Base-by-base conservation (phyloP, 2,329 filamentous ascomycete genomes). In the Botrytis fragariae region DNA sequence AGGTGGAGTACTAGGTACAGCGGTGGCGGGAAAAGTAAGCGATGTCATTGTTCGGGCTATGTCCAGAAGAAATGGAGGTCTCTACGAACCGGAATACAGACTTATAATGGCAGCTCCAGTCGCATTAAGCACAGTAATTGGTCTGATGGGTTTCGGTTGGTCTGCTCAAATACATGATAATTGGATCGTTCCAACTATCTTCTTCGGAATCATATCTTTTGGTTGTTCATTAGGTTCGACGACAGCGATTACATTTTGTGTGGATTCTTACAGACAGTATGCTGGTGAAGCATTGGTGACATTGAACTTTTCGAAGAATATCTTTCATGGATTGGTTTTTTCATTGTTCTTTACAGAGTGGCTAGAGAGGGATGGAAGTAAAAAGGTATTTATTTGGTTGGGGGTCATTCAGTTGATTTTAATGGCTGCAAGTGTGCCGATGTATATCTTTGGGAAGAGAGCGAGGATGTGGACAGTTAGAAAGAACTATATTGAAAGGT, bases 101-200 rank as follows among this genome's bases (percentile, higher is more conserved):
- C 87, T 97, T 0, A 87, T 97, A 61, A 97, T 98, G 95, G 93
- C 90, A 0, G 83, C 91, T 4, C 95, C 95, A 0, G 91, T 98
- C 45, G 85, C 91, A 0, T 79, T 98, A 71, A 90, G 90, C 5
- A 98, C 95, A 0, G 89, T 91, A 1, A 89, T 95, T 45, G 96
- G 96, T 0, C 87, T 98, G 25, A 97, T 98, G 90, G 95, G 94
- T 3, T 98, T 96, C 79, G 95, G 95, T n/a, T 98, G 95, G 96
- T 94, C 92, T 16, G 93, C 92, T 0, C 82, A 93, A 75, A 87
- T 91, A 73, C 86, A 86, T 37, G 90, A 98, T 79, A 85, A 87
- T 35, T 98, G 93, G 93, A 97, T 97, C 70, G 93, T 97, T 0
- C 96, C 96, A 0, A 98, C 95, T 0, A 81, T 97, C 6, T 98